phyloP scores from a whole-genome alignment of 1,139 yeast genomes.

The Geotrichum klebahnii region DNA sequence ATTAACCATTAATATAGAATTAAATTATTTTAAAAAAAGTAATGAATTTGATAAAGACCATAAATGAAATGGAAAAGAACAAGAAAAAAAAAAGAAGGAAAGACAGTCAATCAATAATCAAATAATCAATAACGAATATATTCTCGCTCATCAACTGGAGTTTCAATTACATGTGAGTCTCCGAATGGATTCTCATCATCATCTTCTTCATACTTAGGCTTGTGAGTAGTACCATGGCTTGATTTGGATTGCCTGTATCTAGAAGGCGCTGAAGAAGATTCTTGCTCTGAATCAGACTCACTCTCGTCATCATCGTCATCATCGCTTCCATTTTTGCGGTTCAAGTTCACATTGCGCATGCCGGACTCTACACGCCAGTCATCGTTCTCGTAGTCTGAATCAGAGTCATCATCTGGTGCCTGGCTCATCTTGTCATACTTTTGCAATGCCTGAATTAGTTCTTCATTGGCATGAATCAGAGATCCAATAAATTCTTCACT shows the following conservation, averaged over 20 bases:
- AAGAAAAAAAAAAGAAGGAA: not conserved
- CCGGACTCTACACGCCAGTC: constrained; percentile 31
- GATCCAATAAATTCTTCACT: constrained; percentile 82
- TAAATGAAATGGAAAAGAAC: no score
- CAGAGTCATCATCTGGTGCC: constrained; percentile 47
- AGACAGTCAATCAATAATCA: not conserved
- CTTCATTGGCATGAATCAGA: constrained; percentile 83
- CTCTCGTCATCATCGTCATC: constrained; percentile 37
- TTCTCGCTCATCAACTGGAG: constrained; percentile 34
- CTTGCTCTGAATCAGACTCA: constrained; percentile 30
- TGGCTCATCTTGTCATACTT: constrained; percentile 59
- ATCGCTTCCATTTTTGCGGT: constrained; percentile 39
- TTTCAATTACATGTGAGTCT: constrained; percentile 46
- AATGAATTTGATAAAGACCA: no score
- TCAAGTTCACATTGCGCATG: constrained; percentile 26
- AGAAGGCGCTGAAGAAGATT: constrained; percentile 24
- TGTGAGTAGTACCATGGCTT: constrained; percentile 18
- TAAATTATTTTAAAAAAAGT: no score
- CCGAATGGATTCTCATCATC: constrained; percentile 65
- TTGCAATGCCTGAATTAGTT: constrained; percentile 68
- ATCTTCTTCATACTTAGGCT: constrained; percentile 22
- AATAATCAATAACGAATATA: constrained; percentile 17
- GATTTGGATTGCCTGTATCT: constrained; percentile 13
- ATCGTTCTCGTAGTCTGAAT: constrained; percentile 36
- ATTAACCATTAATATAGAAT: no score